Evolutionary conservation across 106 monocot species (phyloP), one percentile per base, ranked within the genome.

Genomic region (Ottelia alismoides): DNA sequence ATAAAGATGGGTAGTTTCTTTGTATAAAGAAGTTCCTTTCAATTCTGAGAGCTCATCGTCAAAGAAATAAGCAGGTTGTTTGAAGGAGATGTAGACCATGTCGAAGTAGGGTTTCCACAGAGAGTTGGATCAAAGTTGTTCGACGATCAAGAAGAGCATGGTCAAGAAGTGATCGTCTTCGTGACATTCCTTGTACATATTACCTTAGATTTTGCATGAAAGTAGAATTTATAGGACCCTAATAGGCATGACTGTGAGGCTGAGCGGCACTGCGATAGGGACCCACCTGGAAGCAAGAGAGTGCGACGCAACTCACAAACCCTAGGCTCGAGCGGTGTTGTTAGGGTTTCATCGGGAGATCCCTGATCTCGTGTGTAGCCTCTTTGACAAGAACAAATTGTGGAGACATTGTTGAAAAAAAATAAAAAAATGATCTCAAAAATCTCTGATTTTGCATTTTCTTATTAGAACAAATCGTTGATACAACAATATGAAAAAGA

Each of bases 31-130:
- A 20, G 96, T 98, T 11, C 96, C 96, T 70, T 70, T 82, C 61
- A 98, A 56, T 68, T 85, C 96, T 51, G 63, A 52, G 51, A 98
- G 85, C 56, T 98, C 96, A 45, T 71, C 76, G 2, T 89, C 85
- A 11, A 66, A 64, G 58, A 98, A 98, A 88, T 89, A 98, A 27
- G 85, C 69, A n/a, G 96, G 79, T 45, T 57, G 89, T 4, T 67
- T 73, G 49, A 96, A 96, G 28, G 73, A 78, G 29, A 49, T 78
- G 25, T 88, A 89, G 26, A 96, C 85, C 73, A 89, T 82, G 47
- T 96, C 89, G 47, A 96, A 20, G 51, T 78, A 96, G 89, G 96
- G 89, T 52, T 89, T 96, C 96, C 96, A 96, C 6, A 63, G 56
- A 14, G 96, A 96, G 30, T 68, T 58, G 17, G 71, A 52, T 2